Percentiles rank a stretch among this genome's conserved stretches.
These are phyloP conservation scores for Pelargonium myrrhifolium DNA, from an alignment of 441 rosid genomes.

Conservation along the genomic window DNA sequence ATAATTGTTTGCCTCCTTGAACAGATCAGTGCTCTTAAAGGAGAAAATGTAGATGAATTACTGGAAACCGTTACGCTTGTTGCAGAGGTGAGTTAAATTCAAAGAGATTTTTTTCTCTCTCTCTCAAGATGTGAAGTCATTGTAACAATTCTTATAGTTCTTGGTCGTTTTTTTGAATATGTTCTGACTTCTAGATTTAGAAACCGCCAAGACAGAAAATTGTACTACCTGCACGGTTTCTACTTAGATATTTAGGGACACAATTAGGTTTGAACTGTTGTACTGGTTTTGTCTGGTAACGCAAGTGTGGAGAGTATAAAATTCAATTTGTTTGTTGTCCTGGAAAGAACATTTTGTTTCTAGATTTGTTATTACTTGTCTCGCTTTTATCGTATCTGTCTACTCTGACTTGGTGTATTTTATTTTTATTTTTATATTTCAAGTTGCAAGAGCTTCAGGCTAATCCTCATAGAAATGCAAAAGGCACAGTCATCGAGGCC, in stretches of 20 bases:
- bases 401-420: slow-evolving; percentile 26
- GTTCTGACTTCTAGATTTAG: no score
- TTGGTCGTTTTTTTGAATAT: no score
- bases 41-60: slow-evolving; percentile 71
- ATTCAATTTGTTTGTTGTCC: no score
- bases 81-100: slow-evolving; percentile 68
- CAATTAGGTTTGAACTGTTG: not conserved
- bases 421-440: slow-evolving; percentile 19
- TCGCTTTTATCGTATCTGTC: slow-evolving; percentile 15
- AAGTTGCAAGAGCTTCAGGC: slow-evolving; percentile 98
- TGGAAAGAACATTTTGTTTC: not conserved
- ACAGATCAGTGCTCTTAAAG: slow-evolving; percentile 97
- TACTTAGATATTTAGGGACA: not conserved
- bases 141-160: no score
- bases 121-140: not conserved
- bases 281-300: not conserved
- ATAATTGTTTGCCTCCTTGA: slow-evolving; percentile 20
- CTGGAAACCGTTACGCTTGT: slow-evolving; percentile 96
- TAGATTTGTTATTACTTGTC: not conserved
- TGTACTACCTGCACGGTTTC: no score
- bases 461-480: slow-evolving; percentile 89
- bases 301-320: no score
- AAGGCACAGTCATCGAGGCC: slow-evolving; percentile 95
- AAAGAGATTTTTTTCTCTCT: not conserved
- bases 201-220: no score